These are phyloP conservation scores for Pseudogymnoascus verrucosus DNA, from an alignment of 2,329 filamentous ascomycete species.

Conservation along the genomic window DNA sequence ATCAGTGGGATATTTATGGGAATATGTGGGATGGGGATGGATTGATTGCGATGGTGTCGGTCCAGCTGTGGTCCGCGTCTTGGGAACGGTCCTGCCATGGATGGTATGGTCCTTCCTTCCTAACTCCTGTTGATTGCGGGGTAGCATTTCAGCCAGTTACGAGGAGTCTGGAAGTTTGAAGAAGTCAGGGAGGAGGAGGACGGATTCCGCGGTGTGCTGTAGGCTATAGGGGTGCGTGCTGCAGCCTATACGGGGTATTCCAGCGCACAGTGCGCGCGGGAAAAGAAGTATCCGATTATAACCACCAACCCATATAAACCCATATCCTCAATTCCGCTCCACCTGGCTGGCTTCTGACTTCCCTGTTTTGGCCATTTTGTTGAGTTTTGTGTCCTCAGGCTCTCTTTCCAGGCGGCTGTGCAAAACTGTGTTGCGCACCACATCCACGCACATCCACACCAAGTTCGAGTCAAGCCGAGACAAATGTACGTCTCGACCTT, in stretches of 20 bases:
- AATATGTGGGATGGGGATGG: background rate
- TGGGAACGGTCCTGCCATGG: background rate
- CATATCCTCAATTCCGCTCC: background rate
- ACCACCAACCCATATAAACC: background rate
- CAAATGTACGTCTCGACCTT: background rate
- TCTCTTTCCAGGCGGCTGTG: background rate
- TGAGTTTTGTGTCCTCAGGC: background rate
- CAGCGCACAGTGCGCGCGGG: background rate
- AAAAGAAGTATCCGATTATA: background rate
- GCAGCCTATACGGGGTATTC: background rate
- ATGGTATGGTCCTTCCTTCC: background rate
- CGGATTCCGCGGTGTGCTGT: background rate
- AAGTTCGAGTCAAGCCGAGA: conserved; percentile 5
- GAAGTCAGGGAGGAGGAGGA: background rate
- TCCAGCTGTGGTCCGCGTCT: background rate
- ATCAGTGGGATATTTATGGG: background rate
- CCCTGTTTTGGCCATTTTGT: background rate
- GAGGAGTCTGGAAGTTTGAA: background rate
- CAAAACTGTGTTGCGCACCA: background rate
- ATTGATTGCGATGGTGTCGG: background rate
- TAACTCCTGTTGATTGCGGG: background rate
- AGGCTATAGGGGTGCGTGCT: too few relatives aligned
- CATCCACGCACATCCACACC: background rate
- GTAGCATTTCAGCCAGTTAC: background rate
- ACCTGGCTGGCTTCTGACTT: background rate